Evolutionary conservation across 352 stramenopile species (phyloP), one percentile per base, ranked within the genome.

Genomic region (Salisapilia sapeloensis): DNA sequence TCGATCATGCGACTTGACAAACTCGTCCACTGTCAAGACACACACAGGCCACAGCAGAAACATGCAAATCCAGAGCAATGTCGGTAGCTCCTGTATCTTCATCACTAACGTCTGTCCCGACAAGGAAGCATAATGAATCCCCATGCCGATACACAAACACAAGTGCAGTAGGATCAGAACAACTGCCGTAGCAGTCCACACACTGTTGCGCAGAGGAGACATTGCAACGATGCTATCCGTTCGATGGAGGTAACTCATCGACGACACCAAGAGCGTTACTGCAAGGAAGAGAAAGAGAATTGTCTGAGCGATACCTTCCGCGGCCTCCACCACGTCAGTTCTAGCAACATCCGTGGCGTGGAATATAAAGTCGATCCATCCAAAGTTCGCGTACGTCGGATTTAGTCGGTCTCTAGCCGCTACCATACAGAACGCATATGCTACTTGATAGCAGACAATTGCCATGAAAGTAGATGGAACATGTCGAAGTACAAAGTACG

Each of bases 401-500:
- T 7, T 29, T 6, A 48, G 37, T 23, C 53, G 35, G 4, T 32
- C 20, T 9, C 38, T 42, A 9, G 60, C 54, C 1, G 53, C 54
- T 25, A 59, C 37, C 3, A 90, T 41, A 19, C 70, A 86, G 27
- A 86, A 56, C 0, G 70, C 74, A 11, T 84, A 45, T 13, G 85
- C 41, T 19, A 59, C 61, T 34, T 90, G 62, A 24, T 83, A 90
- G 4, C 75, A 55, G 2, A 61, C 29, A 37, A 85, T 76, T 2
- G 53, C 51, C 5, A 69, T 19, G 6, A 86, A 24, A 6, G 54
- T 56, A 0, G 74, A 78, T 21, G 74, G 70, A 8, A 86, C 41
- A 40, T 85, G 70, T 5, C 74, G 62, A 7, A 60, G 33, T n/a
- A 79, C 29, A 47, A 86, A 86, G 33, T 90, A 90, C 10, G 38